phyloP scores from a whole-genome alignment of 2,329 filamentous ascomycete species.

The Elsinoe batatas region DNA sequence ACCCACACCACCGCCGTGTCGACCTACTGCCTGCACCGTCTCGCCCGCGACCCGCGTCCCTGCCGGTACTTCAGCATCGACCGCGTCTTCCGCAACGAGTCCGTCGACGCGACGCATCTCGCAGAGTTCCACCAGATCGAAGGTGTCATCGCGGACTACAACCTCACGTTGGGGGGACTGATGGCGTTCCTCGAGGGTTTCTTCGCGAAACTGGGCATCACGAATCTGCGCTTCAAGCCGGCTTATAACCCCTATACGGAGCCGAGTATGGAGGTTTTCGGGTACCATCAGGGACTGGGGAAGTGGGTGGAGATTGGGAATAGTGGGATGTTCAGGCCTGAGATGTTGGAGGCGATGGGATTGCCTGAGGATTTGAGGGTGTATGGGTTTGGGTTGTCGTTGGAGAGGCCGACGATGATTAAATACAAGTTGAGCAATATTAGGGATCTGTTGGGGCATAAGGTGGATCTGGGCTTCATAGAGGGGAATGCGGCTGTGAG shows the following conservation, averaged over 20 bases:
- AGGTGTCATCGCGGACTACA: constrained; percentile 95
- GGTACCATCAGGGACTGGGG: constrained; percentile 76
- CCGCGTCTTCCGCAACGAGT: constrained; percentile 95
- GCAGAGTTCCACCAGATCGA: constrained; percentile 98
- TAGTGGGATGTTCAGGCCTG: constrained; percentile 95
- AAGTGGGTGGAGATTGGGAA: constrained; percentile 98
- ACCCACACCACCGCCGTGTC: constrained; percentile 94
- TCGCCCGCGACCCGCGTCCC: constrained; percentile 72
- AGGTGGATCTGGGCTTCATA: constrained; percentile 89
- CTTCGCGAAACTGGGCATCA: constrained; percentile 92
- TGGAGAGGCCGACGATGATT: constrained; percentile 97
- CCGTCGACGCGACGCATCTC: constrained; percentile 90
- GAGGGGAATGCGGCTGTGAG: constrained; percentile 84
- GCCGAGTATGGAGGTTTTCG: constrained; percentile 96
- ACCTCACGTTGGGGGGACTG: constrained; percentile 79
- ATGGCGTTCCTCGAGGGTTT: constrained; percentile 94
- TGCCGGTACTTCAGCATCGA: constrained; percentile 99
- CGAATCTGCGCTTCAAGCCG: constrained; percentile 84
- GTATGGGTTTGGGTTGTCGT: constrained; percentile 83
- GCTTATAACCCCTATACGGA: constrained; percentile 95
- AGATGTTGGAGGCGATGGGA: constrained; percentile 94
- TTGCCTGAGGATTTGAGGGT: constrained; percentile 84
- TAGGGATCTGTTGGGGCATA: constrained; percentile 83
- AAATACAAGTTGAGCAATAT: constrained; percentile 76
- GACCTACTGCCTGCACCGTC: constrained; percentile 79